Evolutionary conservation across 768 basidiomycete species (phyloP).

Genomic region (Lactarius sp.): DNA sequence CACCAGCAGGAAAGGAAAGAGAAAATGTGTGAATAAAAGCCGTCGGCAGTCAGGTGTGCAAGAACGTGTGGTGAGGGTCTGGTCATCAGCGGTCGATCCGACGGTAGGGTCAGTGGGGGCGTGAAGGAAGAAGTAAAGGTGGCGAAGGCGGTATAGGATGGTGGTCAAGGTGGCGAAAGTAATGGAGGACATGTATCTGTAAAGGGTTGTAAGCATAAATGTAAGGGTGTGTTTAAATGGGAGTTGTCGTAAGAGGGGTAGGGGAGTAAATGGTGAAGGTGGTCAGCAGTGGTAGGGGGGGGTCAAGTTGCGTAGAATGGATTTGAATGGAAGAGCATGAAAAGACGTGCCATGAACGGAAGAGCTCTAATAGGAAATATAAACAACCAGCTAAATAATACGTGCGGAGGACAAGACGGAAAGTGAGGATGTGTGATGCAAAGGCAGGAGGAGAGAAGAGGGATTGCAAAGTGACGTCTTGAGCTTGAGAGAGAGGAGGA

Average conservation of each 20-base stretch:
- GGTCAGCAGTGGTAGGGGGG: neutral
- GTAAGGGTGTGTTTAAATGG: neutral
- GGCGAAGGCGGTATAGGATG: neutral
- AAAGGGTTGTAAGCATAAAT: neutral
- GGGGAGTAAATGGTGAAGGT: neutral
- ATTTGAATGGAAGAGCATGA: neutral
- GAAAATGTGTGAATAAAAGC: too few species aligned
- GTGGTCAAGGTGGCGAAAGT: neutral
- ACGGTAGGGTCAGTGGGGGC: neutral
- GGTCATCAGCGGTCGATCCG: neutral
- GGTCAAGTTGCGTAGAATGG: neutral
- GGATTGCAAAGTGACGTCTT: neutral
- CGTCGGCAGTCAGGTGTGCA: too few species aligned
- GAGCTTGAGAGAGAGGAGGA: neutral
- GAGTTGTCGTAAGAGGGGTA: neutral
- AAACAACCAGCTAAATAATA: constrained; percentile 16
- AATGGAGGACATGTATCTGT: neutral
- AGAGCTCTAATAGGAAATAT: constrained; percentile 13
- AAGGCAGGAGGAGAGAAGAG: too few species aligned
- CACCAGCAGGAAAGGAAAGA: too few species aligned
- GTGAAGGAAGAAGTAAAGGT: neutral
- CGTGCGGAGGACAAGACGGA: neutral
- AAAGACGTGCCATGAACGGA: neutral
- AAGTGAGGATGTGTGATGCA: neutral
- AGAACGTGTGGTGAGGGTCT: neutral